These are phyloP conservation scores for Ogataea philodendri DNA, from an alignment of 805 yeast species.

Conservation along the genomic window DNA sequence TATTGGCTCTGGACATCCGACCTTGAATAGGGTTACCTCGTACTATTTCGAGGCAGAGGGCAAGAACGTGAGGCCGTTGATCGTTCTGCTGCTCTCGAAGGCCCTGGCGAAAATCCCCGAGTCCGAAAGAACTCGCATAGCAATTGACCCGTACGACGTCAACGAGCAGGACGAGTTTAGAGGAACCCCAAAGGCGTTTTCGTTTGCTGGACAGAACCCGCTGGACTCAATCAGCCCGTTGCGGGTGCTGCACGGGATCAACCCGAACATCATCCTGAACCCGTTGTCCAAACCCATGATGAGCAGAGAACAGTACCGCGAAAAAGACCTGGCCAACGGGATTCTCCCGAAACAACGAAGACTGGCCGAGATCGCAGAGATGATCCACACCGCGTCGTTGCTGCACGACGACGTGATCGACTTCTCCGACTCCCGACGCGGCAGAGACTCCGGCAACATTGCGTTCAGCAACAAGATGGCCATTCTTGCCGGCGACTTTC, in stretches of 20 bases:
- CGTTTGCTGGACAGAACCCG: conserved; percentile 59
- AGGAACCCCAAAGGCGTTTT: conserved; percentile 53
- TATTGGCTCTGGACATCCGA: conserved; percentile 92
- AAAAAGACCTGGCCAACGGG: conserved; percentile 59
- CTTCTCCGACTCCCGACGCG: conserved; percentile 81
- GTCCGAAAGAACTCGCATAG: conserved; percentile 60
- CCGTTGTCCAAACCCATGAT: conserved; percentile 83
- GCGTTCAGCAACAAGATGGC: conserved; percentile 98
- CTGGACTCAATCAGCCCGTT: conserved; percentile 75
- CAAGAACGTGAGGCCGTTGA: conserved; percentile 88
- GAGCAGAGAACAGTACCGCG: conserved; percentile 52
- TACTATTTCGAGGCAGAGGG: conserved; percentile 97
- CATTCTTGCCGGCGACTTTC: conserved; percentile 92
- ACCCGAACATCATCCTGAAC: conserved; percentile 76
- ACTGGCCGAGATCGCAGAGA: conserved; percentile 94
- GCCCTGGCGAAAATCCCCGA: conserved; percentile 76
- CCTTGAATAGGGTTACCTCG: conserved; percentile 85
- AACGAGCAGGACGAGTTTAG: conserved; percentile 61
- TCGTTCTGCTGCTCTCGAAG: conserved; percentile 79
- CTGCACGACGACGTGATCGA: conserved; percentile 98
- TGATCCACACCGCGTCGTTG: conserved; percentile 96
- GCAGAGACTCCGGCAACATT: conserved; percentile 85
- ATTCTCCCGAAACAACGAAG: conserved; percentile 93
- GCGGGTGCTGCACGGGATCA: conserved; percentile 81
- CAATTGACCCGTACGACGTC: conserved; percentile 62